Percentiles rank a stretch among this genome's conserved stretches.
Conservation (phyloP, 2,329 filamentous ascomycete genomes). For the Ceratocystis huliohia region DNA sequence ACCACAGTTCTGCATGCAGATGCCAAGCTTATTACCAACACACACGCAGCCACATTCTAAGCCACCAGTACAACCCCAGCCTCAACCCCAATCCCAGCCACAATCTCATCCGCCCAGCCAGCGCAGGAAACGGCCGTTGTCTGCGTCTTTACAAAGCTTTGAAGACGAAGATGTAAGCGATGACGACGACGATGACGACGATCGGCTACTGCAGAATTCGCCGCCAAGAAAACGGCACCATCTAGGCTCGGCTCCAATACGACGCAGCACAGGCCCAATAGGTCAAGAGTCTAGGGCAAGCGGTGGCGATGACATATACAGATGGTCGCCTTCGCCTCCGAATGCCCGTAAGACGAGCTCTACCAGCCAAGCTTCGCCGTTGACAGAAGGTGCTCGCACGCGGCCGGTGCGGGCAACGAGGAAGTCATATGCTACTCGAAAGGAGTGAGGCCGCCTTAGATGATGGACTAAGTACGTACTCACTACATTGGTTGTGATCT, state of each 20-base stretch:
- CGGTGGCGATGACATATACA: neutral
- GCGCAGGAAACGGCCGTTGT: neutral
- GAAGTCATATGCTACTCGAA: neutral
- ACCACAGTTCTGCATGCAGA: neutral
- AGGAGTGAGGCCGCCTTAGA: neutral
- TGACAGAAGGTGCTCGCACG: neutral
- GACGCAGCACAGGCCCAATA: neutral
- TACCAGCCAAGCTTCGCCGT: neutral
- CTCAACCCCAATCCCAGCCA: neutral
- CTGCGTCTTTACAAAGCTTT: neutral
- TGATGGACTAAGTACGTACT: neutral
- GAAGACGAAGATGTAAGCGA: constrained; percentile 1
- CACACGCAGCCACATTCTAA: constrained; percentile 12
- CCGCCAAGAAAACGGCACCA: neutral
- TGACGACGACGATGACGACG: constrained; percentile 12
- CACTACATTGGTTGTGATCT: neutral
- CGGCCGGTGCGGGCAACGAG: neutral
- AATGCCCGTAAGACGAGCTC: neutral
- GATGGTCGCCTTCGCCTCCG: constrained; percentile 11
- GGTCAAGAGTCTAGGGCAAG: neutral
- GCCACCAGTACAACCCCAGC: constrained; percentile 4
- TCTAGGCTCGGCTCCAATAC: neutral
- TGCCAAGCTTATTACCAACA: constrained; percentile 17
- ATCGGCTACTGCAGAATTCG: neutral
- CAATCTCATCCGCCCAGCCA: neutral